A percentile compares a stretch with the other conserved stretches of the same genome.
phyloP scores from a whole-genome alignment of 2,329 filamentous ascomycete species.

The Apiospora phragmitis region DNA sequence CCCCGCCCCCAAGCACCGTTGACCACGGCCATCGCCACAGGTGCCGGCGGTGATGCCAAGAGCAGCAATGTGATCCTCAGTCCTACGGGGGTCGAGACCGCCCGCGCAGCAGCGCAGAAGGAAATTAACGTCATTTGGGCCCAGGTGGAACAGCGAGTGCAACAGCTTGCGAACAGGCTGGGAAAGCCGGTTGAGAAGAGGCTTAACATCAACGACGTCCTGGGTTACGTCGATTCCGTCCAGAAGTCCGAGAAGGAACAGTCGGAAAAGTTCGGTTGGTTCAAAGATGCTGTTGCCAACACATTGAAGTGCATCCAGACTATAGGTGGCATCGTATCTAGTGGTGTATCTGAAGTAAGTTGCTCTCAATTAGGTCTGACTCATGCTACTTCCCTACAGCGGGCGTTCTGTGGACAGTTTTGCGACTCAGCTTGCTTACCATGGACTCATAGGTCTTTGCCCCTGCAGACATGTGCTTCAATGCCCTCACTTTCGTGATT shows the following conservation, averaged over 20 bases:
- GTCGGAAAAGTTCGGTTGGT: constrained; percentile 28
- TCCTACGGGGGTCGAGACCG: neutral
- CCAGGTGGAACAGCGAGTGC: constrained; percentile 33
- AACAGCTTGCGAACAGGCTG: constrained; percentile 33
- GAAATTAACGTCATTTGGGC: constrained; percentile 35
- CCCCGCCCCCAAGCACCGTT: neutral
- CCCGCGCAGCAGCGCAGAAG: constrained; percentile 21
- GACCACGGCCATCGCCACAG: neutral
- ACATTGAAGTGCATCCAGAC: constrained; percentile 32
- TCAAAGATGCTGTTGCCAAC: constrained; percentile 28
- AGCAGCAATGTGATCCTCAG: neutral
- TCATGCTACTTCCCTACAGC: neutral
- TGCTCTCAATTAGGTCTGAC: neutral
- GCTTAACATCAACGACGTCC: constrained; percentile 31
- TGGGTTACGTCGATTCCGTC: constrained; percentile 29
- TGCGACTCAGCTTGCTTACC: neutral
- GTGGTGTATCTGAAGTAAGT: constrained; percentile 28
- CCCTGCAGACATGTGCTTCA: constrained; percentile 35
- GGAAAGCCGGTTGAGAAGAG: constrained; percentile 24
- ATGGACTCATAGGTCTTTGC: constrained; percentile 30
- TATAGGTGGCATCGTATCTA: constrained; percentile 34
- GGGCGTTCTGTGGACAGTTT: neutral
- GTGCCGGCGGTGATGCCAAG: neutral
- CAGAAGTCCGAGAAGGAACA: constrained; percentile 29
- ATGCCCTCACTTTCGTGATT: constrained; percentile 38